Percentiles rank a stretch among this genome's conserved stretches.
Conservation (phyloP, 345 rosid species). For the Eutrema yunnanense region DNA sequence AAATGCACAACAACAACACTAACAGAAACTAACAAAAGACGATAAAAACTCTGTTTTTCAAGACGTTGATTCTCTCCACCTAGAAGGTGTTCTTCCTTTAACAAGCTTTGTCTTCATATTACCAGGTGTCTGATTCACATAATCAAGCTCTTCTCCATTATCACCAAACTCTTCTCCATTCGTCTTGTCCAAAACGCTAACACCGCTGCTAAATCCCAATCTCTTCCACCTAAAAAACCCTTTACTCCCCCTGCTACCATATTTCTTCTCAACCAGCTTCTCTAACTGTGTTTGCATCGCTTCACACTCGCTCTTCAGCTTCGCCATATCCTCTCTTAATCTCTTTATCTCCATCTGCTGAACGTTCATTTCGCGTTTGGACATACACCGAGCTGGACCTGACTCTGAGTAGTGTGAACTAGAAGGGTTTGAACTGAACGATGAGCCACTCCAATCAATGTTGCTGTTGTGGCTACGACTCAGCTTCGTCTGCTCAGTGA, state of each 20-base stretch:
- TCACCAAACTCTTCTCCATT: conserved; percentile 35
- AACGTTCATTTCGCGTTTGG: conserved; percentile 58
- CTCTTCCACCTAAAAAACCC: conserved; percentile 78
- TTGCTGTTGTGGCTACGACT: conserved; percentile 30
- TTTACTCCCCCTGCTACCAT: conserved; percentile 53
- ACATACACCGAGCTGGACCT: conserved; percentile 41
- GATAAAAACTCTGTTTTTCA: background rate
- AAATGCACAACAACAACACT: background rate
- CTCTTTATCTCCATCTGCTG: conserved; percentile 61
- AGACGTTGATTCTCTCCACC: conserved; percentile 64
- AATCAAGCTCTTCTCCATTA: conserved; percentile 28
- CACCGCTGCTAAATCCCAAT: conserved; percentile 39
- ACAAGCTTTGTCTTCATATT: conserved; percentile 54
- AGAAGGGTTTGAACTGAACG: conserved; percentile 38
- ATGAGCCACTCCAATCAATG: conserved; percentile 62
- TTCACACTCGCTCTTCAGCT: conserved; percentile 53
- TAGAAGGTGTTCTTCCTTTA: conserved; percentile 48
- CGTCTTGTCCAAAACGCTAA: conserved; percentile 32
- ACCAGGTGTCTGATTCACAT: conserved; percentile 48
- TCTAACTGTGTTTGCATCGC: conserved; percentile 60
- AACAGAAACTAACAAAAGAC: background rate
- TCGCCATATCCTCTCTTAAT: conserved; percentile 58
- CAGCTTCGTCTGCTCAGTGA: conserved; percentile 67
- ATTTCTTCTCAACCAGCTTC: conserved; percentile 59
- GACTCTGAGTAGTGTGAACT: conserved; percentile 31